Base-by-base conservation (phyloP, 228 moss, liverwort and hornwort genomes). In the Sphagnum magellanicum region DNA sequence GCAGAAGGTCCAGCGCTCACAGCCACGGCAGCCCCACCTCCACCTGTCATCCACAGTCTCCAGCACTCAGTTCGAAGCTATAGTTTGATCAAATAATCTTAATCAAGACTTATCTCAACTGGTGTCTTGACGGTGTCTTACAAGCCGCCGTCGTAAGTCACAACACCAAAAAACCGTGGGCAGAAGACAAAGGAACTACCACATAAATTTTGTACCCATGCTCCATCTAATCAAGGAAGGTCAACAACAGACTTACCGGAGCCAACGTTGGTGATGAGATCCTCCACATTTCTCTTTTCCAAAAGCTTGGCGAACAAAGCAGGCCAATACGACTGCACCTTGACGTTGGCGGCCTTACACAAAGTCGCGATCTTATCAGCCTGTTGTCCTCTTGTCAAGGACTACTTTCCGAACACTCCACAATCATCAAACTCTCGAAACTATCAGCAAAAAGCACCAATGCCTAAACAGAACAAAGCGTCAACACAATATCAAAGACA, bases 271-370 rank as follows among this genome's bases (percentile, higher is more conserved):
- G 81, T 85, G 59, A 85, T 85, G 15, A 93, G 81, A 50, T 89
- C 93, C 10, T 93, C 93, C 11, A 93, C 83, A 11, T 60, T 90
- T 66, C 77, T 89, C 76, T 85, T 89, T 81, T 90, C 80, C 4
- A 87, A 83, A 8, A 93, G 87, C 81, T 90, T 93, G 17, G 93
- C 93, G 14, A 90, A 93, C 0, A 93, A 77, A 75, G 81, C 10
- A 6, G 83, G 71, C 92, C 90, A 93, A 68, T 83, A 93, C 5
- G 84, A 84, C 76, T 93, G 90, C 11, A 93, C 79, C 5, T 15
- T 9, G 11, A 93, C 78, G 15, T 83, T 83, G 52, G 90, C 92
- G 49, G 88, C 83, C 74, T 84, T 90, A 2, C 84, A 82, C 50
- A 90, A 60, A 15, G 88, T 70, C 0, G 87, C 55, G 14, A 93